These are phyloP conservation scores for Citropsis articulata DNA, from an alignment of 345 rosid genomes.

Conservation along the genomic window DNA sequence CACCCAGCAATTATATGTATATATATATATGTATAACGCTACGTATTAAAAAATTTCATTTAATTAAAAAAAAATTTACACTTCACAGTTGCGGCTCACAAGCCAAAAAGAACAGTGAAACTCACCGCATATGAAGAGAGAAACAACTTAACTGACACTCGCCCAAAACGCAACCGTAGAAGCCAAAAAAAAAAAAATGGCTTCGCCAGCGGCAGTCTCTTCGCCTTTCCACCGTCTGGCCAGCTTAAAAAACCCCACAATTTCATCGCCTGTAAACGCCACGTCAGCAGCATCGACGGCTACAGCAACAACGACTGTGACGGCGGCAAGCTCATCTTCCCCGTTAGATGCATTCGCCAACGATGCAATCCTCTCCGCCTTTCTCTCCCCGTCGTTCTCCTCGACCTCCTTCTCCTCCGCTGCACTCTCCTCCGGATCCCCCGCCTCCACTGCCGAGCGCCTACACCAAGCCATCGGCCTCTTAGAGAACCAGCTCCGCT, in stretches of 20 bases:
- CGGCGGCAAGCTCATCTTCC: conserved; percentile 29
- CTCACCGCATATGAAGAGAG: neutral
- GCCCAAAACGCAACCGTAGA: neutral
- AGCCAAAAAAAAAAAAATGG: conserved; percentile 29
- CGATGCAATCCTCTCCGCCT: conserved; percentile 74
- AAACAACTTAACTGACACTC: neutral
- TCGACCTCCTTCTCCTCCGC: conserved; percentile 89
- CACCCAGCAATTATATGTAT: too few species aligned
- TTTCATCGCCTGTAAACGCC: neutral
- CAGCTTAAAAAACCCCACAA: conserved; percentile 44
- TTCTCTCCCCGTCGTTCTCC: conserved; percentile 87
- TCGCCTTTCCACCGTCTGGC: conserved; percentile 80
- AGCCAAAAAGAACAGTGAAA: neutral
- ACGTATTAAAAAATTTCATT: too few species aligned
- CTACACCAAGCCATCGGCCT: conserved; percentile 93
- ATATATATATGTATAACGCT: too few species aligned
- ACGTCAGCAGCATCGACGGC: conserved; percentile 10
- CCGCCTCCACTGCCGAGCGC: conserved; percentile 97
- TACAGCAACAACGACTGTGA: conserved; percentile 25
- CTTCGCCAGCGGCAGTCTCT: conserved; percentile 45
- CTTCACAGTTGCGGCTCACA: too few species aligned
- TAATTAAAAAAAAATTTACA: too few species aligned
- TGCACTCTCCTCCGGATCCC: conserved; percentile 96
- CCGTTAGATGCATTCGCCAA: conserved; percentile 69
- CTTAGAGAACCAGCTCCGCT: conserved; percentile 88